Evolutionary conservation across 2,329 filamentous ascomycete genomes (phyloP).

Genomic region (Fusarium sp.): DNA sequence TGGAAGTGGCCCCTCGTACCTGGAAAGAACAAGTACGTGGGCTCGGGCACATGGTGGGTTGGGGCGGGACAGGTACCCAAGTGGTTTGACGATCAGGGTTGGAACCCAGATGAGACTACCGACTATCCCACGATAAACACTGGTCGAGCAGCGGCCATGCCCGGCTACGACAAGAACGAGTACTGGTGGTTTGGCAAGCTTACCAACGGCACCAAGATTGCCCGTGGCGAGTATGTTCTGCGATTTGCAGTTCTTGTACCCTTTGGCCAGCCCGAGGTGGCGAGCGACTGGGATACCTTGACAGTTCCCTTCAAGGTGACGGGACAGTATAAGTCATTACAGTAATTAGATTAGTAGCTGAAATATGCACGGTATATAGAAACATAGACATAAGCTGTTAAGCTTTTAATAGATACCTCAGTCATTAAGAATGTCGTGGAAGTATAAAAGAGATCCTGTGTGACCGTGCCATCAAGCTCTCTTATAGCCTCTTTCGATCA

Average conservation of each 20-base stretch:
- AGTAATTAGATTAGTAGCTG: background rate
- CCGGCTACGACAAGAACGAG: background rate
- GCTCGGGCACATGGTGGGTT: conserved; percentile 11
- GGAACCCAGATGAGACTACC: background rate
- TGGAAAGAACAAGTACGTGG: conserved; percentile 14
- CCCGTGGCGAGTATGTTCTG: background rate
- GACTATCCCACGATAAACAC: background rate
- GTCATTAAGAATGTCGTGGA: too few relatives aligned
- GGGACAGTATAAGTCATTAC: background rate
- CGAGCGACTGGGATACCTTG: background rate
- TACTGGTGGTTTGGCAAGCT: conserved; percentile 11
- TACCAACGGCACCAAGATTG: background rate
- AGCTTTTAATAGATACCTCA: too few relatives aligned
- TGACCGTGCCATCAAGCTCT: too few relatives aligned
- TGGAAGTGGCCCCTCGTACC: conserved; percentile 18
- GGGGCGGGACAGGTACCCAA: background rate
- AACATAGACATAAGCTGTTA: background rate
- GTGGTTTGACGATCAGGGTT: background rate
- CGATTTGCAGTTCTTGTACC: background rate
- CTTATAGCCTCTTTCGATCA: too few relatives aligned
- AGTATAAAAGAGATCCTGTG: too few relatives aligned
- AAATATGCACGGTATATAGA: background rate
- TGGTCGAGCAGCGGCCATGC: background rate
- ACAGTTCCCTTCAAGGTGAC: background rate
- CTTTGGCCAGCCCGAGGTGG: background rate